Base-by-base conservation (phyloP, 495 filamentous ascomycete genomes). In the Penicillium tannophilum region DNA sequence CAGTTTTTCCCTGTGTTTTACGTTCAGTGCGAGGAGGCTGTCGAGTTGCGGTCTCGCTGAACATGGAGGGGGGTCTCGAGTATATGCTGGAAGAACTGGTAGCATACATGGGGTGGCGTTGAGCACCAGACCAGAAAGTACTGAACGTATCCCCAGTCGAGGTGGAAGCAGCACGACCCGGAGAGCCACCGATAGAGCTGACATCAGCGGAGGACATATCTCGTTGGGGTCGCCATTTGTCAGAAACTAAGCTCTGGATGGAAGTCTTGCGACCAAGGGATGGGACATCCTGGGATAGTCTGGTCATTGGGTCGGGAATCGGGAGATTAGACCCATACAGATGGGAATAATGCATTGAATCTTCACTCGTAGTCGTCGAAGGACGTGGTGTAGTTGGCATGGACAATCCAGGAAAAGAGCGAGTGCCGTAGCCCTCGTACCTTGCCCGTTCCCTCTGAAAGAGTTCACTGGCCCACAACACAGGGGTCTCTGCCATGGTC, bases 391-490 rank as follows among this genome's bases (percentile, higher is more conserved):
- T 71, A n/a, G 59, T 68, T 7, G 76, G 67, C 36, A 63, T 61
- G 67, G 86, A 62, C 61, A 80, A 55, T 62, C 81, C 68, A 62
- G 81, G 68, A 61, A 82, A 71, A 52, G 72, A 52, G 60, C 74
- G 72, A 51, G 65, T 62, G 17, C 82, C 82, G 31, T 81, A 84
- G 50, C 86, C 86, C 60, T 96, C 91, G 56, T 93, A 87, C 33
- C 80, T 84, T 39, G 82, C 83, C 55, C 91, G 88, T 63, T 97
- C 93, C 52, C 87, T 82, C 60, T 85, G 84, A 68, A 89, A 98
- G 5, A 98, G 78, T 49, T 93, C 91, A 66, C 92, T 97, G 0
- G 92, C 92, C 91, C 91, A 96, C 4, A 98, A 72, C 3, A 97
- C 91, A 8, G 94, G 92, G 1, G 90, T 90, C 43, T 96, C 92